phyloP scores from a whole-genome alignment of 192 early-diverging fungal species.

The Chytriomyces confervae region DNA sequence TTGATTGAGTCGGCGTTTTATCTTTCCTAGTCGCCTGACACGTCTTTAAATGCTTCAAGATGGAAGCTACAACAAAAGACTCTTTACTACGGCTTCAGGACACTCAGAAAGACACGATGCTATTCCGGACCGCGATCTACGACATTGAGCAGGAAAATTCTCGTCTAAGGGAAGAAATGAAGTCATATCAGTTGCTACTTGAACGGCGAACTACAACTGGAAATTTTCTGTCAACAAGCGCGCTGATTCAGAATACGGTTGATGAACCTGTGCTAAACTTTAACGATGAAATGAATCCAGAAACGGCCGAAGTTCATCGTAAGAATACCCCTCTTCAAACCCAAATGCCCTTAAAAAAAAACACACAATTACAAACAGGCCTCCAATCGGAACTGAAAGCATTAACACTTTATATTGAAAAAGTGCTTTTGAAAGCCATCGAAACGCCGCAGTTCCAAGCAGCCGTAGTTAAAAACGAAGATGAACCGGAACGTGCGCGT shows the following conservation, averaged over 20 bases:
- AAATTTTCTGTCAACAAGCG: background rate
- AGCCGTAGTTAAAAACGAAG: background rate
- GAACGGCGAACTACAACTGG: constrained; percentile 2
- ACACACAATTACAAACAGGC: background rate
- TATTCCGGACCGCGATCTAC: background rate
- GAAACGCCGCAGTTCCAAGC: background rate
- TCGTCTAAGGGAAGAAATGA: background rate
- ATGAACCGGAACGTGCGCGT: background rate
- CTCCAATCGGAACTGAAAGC: constrained; percentile 48
- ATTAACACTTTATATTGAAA: constrained; percentile 31
- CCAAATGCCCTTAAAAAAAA: too few relatives aligned
- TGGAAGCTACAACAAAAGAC: constrained; percentile 10
- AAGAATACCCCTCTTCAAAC: background rate
- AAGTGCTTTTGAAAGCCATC: constrained; percentile 11
- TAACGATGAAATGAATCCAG: background rate
- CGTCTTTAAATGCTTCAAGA: background rate
- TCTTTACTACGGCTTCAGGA: background rate
- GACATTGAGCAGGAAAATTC: constrained; percentile 25
- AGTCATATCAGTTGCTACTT: constrained; percentile 6
- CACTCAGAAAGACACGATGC: background rate
- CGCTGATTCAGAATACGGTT: background rate
- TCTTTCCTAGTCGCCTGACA: background rate
- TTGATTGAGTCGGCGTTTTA: background rate
- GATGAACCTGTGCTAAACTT: background rate
- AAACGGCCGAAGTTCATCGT: background rate